Base-by-base conservation (phyloP, 2,329 filamentous ascomycete species). In the Fusarium sp. region DNA sequence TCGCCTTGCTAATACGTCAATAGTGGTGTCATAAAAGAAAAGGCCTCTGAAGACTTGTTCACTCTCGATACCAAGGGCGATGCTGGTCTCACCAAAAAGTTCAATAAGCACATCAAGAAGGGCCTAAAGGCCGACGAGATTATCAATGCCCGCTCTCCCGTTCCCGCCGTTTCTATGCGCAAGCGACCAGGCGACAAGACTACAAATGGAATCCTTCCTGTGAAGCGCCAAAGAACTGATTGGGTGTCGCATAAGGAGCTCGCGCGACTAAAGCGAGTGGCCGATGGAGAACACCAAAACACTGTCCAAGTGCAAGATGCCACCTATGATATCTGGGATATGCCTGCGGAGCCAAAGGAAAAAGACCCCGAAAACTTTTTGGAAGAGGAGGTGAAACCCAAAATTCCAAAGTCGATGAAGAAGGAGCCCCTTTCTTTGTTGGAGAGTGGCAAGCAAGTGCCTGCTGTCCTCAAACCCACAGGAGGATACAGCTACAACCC, bases 401-500 rank as follows among this genome's bases (percentile, higher is more conserved):
- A 92, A 74, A 90, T 90, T 12, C 96, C 96, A 7, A 85, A 85
- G 56, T 94, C 95, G 1, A 81, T 97, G 73, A 91, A 91, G 75
- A 87, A 92, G 63, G 88, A 92, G 41, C 93, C 96, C 6, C 86
- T 97, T 57, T 94, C 95, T 6, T 87, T 98, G 33, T 88, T 93
- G n/a, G 92, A 92, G 45, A 93, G 87, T 77, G 95, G 94, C 40
- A 97, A 95, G 80, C 81, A 87, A 0, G 85, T 97, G 12, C 92
- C 93, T 2, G 91, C 94, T 5, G 92, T 99, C 1, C 86, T 88
- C 67, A 92, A 90, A 77, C 96, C 96, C 3, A 87, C 90, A 10
- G 93, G 91, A 18, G 94, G 93, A 64, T 93, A 91, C 80, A 97
- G 93, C 75, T 99, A 99, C 84, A 99, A 99, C 80, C 96, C 96